Percentiles rank a stretch among this genome's conserved stretches.
phyloP scores from a whole-genome alignment of 345 rosid species.

The Heritiera littoralis region DNA sequence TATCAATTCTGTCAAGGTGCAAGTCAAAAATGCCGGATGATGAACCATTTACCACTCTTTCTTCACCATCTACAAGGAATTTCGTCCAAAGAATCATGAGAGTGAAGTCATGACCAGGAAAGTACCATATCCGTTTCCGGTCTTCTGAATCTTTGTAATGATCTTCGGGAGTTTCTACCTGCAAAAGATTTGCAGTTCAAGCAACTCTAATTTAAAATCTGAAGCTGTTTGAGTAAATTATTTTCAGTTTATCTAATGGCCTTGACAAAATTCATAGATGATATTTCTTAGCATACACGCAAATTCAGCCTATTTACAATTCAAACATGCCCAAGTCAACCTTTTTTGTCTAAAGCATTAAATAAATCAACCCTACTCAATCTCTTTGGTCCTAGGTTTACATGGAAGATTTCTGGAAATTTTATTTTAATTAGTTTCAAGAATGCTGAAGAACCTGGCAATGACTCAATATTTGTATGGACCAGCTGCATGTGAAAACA shows the following conservation, averaged over 20 bases:
- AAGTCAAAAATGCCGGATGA: conserved; percentile 49
- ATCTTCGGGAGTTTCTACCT: conserved; percentile 67
- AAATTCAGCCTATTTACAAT: neutral
- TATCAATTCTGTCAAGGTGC: conserved; percentile 48
- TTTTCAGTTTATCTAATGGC: neutral
- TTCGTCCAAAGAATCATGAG: conserved; percentile 64
- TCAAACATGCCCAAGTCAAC: neutral
- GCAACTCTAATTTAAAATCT: neutral
- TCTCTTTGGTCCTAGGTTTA: neutral
- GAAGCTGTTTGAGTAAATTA: neutral
- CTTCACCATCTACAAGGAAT: conserved; percentile 58
- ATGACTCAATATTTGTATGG: neutral
- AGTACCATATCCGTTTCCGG: conserved; percentile 68
- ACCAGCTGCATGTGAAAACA: neutral
- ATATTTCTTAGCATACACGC: neutral
- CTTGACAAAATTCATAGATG: neutral
- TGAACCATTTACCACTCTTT: conserved; percentile 50
- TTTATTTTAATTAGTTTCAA: neutral
- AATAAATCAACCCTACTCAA: neutral
- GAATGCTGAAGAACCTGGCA: neutral
- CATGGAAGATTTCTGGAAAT: neutral
- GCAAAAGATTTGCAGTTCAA: conserved; percentile 21
- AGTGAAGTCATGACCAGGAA: conserved; percentile 61
- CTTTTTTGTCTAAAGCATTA: neutral
- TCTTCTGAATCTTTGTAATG: conserved; percentile 57